Evolutionary conservation across 2,329 filamentous ascomycete genomes (phyloP).

Genomic region (Exophiala dermatitidis): DNA sequence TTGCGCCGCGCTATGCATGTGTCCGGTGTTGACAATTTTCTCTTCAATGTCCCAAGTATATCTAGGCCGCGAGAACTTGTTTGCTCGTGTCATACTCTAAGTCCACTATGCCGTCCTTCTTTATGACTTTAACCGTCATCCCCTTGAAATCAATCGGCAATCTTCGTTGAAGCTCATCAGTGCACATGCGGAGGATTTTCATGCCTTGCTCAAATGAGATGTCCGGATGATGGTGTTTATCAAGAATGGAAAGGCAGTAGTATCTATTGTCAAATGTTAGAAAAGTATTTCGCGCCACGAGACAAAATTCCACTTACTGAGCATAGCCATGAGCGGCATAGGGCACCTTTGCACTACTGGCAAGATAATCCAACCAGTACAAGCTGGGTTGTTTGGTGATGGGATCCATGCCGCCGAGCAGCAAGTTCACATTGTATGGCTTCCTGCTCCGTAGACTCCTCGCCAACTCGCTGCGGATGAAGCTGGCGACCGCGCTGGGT

Average conservation of each 20-base stretch:
- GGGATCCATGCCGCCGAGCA: conserved; percentile 87
- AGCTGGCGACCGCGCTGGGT: conserved; percentile 80
- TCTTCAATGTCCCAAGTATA: background rate
- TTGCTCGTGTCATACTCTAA: conserved; percentile 79
- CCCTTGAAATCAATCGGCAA: conserved; percentile 99
- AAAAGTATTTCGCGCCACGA: conserved; percentile 17
- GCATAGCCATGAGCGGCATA: conserved; percentile 98
- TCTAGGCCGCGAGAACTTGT: conserved; percentile 42
- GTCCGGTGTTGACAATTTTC: background rate
- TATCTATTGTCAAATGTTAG: conserved; percentile 51
- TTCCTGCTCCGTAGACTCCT: conserved; percentile 82
- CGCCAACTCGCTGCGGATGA: conserved; percentile 89
- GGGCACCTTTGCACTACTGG: conserved; percentile 75
- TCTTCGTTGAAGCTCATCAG: conserved; percentile 91
- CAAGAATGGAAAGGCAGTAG: conserved; percentile 94
- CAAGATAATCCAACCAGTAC: conserved; percentile 97
- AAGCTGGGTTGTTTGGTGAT: conserved; percentile 85
- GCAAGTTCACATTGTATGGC: conserved; percentile 93
- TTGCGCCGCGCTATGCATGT: conserved; percentile 23
- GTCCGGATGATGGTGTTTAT: conserved; percentile 97
- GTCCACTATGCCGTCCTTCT: conserved; percentile 83
- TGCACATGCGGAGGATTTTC: conserved; percentile 90
- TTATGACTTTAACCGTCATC: conserved; percentile 85
- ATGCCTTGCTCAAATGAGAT: conserved; percentile 83
- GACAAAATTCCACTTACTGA: conserved; percentile 55